These are phyloP conservation scores for Cyberlindnera euphorbiiphila DNA, from an alignment of 805 yeast species.

Conservation along the genomic window DNA sequence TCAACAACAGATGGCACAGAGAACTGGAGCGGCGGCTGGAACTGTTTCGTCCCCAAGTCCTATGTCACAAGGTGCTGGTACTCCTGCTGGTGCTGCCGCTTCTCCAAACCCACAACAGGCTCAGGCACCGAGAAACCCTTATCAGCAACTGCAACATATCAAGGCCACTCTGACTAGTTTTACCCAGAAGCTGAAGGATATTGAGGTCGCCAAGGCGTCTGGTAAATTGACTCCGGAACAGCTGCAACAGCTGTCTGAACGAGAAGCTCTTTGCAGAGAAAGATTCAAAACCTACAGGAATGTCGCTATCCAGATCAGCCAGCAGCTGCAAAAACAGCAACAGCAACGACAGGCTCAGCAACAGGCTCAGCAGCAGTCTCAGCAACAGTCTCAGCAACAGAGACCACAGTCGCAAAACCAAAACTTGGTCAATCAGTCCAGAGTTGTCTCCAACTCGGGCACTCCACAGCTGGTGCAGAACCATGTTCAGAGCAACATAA, in stretches of 20 bases:
- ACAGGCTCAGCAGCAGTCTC: slow-evolving; percentile 18
- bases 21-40: slow-evolving; percentile 4
- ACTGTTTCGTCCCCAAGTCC: slow-evolving; percentile 21
- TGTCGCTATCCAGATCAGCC: slow-evolving; percentile 32
- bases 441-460: slow-evolving; percentile 6
- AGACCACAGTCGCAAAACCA: slow-evolving; percentile 26
- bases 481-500: slow-evolving; percentile 18
- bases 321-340: slow-evolving; percentile 16
- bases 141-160: slow-evolving; percentile 40
- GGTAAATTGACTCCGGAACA: slow-evolving; percentile 44
- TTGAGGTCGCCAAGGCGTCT: slow-evolving; percentile 45
- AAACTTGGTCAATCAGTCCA: slow-evolving; percentile 5
- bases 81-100: slow-evolving; percentile 8
- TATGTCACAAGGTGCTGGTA: slow-evolving; percentile 9
- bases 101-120: slow-evolving; percentile 9
- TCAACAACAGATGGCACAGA: slow-evolving; percentile 11
- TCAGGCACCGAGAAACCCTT: slow-evolving; percentile 18
- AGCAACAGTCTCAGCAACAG: slow-evolving; percentile 17
- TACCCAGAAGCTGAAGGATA: slow-evolving; percentile 45
- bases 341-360: slow-evolving; percentile 15
- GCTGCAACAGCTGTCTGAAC: slow-evolving; percentile 40
- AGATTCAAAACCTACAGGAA: slow-evolving; percentile 48
- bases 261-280: slow-evolving; percentile 44
- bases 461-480: slow-evolving; percentile 10
- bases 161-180: slow-evolving; percentile 45